These are phyloP conservation scores for Teunomyces panamensis DNA, from an alignment of 805 yeast species.

Conservation along the genomic window DNA sequence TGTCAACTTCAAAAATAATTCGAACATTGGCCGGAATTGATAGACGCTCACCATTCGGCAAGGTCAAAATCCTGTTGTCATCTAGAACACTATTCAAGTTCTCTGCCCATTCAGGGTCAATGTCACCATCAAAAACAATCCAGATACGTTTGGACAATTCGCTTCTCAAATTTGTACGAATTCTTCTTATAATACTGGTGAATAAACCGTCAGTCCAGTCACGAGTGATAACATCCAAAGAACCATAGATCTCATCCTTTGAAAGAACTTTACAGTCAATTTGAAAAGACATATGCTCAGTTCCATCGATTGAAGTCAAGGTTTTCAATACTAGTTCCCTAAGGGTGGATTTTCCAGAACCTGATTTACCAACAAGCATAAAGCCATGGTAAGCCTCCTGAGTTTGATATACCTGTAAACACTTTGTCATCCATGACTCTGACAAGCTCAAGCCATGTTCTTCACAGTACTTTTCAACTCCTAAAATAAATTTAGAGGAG, in stretches of 20 bases:
- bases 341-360: slow-evolving; percentile 66
- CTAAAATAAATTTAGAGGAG: slow-evolving; percentile 20
- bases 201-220: slow-evolving; percentile 93
- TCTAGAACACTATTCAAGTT: slow-evolving; percentile 86
- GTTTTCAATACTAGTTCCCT: slow-evolving; percentile 51
- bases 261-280: slow-evolving; percentile 76
- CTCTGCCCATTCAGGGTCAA: slow-evolving; percentile 94
- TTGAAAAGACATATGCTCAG: slow-evolving; percentile 38
- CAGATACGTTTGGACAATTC: slow-evolving; percentile 57
- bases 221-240: slow-evolving; percentile 68
- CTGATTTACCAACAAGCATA: slow-evolving; percentile 75
- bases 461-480: slow-evolving; percentile 24
- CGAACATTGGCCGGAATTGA: slow-evolving; percentile 60
- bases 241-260: slow-evolving; percentile 68
- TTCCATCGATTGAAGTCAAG: slow-evolving; percentile 24
- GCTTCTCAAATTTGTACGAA: slow-evolving; percentile 55
- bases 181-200: slow-evolving; percentile 61
- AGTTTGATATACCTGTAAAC: slow-evolving; percentile 59
- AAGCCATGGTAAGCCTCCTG: slow-evolving; percentile 70
- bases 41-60: slow-evolving; percentile 88
- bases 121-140: slow-evolving; percentile 88
- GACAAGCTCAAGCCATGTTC: slow-evolving; percentile 30
- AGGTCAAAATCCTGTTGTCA: slow-evolving; percentile 75
- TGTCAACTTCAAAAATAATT: slow-evolving; percentile 75
- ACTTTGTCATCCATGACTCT: slow-evolving; percentile 50